These are phyloP conservation scores for Luffa aegyptiaca DNA, from an alignment of 306 rosid genomes.

Conservation along the genomic window DNA sequence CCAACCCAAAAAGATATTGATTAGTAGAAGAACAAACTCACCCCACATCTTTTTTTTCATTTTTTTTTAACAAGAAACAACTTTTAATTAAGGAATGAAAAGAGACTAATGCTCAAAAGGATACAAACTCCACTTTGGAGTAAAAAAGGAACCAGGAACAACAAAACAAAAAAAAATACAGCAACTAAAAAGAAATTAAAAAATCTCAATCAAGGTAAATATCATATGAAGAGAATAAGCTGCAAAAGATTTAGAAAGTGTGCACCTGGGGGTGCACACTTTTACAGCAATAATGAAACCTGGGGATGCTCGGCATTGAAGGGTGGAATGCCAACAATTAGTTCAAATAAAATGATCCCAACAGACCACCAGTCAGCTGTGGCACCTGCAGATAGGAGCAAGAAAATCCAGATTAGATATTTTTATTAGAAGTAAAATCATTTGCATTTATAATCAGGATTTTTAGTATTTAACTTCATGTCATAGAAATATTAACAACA, in stretches of 20 bases:
- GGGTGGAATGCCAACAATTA: slow-evolving; percentile 98
- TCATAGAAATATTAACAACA: neutral
- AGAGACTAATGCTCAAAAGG: too few species aligned
- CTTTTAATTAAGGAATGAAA: too few species aligned
- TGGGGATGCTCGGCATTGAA: slow-evolving; percentile 99
- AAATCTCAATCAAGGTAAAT: too few species aligned
- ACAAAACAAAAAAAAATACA: too few species aligned
- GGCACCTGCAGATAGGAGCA: slow-evolving; percentile 38
- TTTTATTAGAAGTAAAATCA: neutral
- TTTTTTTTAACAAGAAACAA: too few species aligned
- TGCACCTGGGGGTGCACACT: too few species aligned
- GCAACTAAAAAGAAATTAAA: too few species aligned
- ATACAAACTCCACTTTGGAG: too few species aligned
- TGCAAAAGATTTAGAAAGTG: too few species aligned
- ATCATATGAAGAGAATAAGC: too few species aligned
- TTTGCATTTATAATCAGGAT: neutral
- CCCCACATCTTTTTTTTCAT: neutral
- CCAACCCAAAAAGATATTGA: neutral
- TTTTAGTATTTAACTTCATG: neutral
- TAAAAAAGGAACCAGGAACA: too few species aligned
- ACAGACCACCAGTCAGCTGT: slow-evolving; percentile 99
- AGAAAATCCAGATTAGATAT: neutral
- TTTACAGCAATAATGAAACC: slow-evolving; percentile 30
- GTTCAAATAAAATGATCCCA: slow-evolving; percentile 91
- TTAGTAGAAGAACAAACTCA: neutral